Base-by-base conservation (phyloP, 192 early-diverging fungal genomes). In the Backusella tuberculispora region DNA sequence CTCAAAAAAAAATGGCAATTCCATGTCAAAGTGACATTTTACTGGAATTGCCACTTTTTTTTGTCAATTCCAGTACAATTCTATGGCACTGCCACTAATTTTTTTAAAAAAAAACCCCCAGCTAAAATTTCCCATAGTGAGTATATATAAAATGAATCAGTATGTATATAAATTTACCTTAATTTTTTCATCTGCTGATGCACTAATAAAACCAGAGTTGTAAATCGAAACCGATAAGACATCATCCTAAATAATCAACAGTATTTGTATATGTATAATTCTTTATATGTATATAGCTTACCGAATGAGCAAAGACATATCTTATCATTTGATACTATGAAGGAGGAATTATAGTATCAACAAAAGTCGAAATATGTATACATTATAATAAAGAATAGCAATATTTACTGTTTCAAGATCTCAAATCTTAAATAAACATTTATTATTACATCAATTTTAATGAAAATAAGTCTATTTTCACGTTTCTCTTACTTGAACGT, bases 181-280 rank as follows among this genome's bases (percentile, higher is more conserved):
- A n/a, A 93, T 84, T 50, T 78, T 77, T 45, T 91, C 91, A 81
- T 92, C 90, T 4, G 91, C 89, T 2, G 86, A 89, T 8, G 84
- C 92, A 66, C 88, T 86, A 45, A 83, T 90, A 42, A 92, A 77
- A 53, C 83, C 79, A n/a, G 77, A 69, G 40, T 69, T 70, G 48
- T 79, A 45, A 7, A 86, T 63, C 1, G 71, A 71, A 47, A 93
- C 81, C 4, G 89, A 77, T 21, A 89, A 78, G 29, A 91, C 89
- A 76, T 91, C 90, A 68, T 84, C 87, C 80, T 77, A 37, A 42
- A 43, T 3, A 67, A 12, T n/a, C 5, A 8, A 15, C 43, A 19
- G 17, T 17, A 3, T 41, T 8, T 13, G 2, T 15, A n/a, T 41
- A n/a, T 17, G 19, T 17, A 19, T 29, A 38, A 15, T 29, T 29